Evolutionary conservation across 148 eudicot genomes (phyloP).

Genomic region (Hydrangea macrophylla): DNA sequence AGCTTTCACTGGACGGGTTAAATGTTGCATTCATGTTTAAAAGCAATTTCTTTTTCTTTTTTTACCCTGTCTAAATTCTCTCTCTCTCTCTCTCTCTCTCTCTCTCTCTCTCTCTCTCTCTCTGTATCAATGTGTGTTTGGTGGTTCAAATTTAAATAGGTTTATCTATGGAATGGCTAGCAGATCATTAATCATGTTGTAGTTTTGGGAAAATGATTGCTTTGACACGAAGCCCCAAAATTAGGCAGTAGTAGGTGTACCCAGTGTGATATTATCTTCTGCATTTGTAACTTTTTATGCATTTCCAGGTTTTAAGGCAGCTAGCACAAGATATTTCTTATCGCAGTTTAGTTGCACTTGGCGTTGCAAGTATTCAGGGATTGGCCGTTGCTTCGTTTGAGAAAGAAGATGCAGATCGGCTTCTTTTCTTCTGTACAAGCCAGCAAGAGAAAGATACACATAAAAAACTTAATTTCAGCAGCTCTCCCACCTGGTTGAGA

Average conservation of each 20-base stretch:
- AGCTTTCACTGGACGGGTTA: too few relatives aligned
- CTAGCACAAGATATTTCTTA: slow-evolving; percentile 86
- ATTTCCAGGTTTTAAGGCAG: slow-evolving; percentile 81
- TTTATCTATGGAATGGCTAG: too few relatives aligned
- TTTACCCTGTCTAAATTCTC: too few relatives aligned
- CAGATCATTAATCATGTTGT: not conserved
- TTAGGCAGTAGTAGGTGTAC: not conserved
- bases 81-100: too few relatives aligned
- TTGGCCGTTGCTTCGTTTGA: slow-evolving; percentile 85
- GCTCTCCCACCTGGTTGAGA: slow-evolving; percentile 76
- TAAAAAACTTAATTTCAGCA: slow-evolving; percentile 25
- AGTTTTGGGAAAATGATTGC: not conserved
- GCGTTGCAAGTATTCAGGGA: slow-evolving; percentile 86
- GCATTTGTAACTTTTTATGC: not conserved
- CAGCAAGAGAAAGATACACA: slow-evolving; percentile 28
- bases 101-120: too few relatives aligned
- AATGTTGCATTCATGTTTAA: too few relatives aligned
- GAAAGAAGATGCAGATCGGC: slow-evolving; percentile 78
- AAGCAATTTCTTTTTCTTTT: too few relatives aligned
- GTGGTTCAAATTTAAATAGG: too few relatives aligned
- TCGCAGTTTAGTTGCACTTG: slow-evolving; percentile 82
- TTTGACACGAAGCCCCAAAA: not conserved
- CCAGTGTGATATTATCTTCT: not conserved
- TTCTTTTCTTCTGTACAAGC: slow-evolving; percentile 65
- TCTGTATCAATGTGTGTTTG: too few relatives aligned